A percentile compares a stretch with the other conserved stretches of the same genome.
Evolutionary conservation across 768 basidiomycete species (phyloP).

Genomic region (Dentipellis sp.): DNA sequence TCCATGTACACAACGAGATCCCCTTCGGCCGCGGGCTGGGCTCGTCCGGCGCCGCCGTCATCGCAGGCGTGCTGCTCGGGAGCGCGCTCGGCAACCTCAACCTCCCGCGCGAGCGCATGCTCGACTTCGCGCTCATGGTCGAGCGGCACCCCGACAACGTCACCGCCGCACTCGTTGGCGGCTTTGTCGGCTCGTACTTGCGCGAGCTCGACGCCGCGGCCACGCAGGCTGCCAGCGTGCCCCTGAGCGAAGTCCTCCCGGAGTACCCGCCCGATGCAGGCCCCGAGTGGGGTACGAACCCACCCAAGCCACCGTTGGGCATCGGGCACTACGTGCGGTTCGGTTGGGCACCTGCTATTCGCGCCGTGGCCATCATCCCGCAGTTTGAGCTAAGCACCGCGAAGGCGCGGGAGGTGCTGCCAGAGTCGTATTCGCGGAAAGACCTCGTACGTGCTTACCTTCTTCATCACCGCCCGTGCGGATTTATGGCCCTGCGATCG

Average conservation of each 20-base stretch:
- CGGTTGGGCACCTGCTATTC: slow-evolving; percentile 75
- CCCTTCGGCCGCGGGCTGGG: slow-evolving; percentile 97
- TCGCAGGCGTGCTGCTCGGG: slow-evolving; percentile 90
- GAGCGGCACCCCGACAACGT: slow-evolving; percentile 99
- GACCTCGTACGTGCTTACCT: slow-evolving; percentile 60
- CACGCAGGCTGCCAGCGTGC: slow-evolving; percentile 78
- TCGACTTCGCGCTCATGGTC: slow-evolving; percentile 98
- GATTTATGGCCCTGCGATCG: slow-evolving; percentile 1
- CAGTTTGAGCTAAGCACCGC: slow-evolving; percentile 95
- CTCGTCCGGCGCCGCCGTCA: slow-evolving; percentile 97
- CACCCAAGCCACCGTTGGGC: slow-evolving; percentile 78
- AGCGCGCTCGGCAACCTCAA: slow-evolving; percentile 70
- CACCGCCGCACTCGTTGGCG: slow-evolving; percentile 92
- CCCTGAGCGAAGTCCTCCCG: slow-evolving; percentile 90
- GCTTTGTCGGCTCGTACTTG: slow-evolving; percentile 94
- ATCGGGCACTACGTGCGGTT: slow-evolving; percentile 95
- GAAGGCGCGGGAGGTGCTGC: slow-evolving; percentile 86
- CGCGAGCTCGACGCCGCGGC: slow-evolving; percentile 80
- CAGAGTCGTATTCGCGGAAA: slow-evolving; percentile 73
- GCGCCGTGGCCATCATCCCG: slow-evolving; percentile 91
- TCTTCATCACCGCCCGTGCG: background rate
- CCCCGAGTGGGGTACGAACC: slow-evolving; percentile 82
- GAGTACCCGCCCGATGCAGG: slow-evolving; percentile 93
- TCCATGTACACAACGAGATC: slow-evolving; percentile 86
- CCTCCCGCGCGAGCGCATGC: slow-evolving; percentile 60